Conservation (phyloP, 257 asterid species). For the Henckelia pumila region DNA sequence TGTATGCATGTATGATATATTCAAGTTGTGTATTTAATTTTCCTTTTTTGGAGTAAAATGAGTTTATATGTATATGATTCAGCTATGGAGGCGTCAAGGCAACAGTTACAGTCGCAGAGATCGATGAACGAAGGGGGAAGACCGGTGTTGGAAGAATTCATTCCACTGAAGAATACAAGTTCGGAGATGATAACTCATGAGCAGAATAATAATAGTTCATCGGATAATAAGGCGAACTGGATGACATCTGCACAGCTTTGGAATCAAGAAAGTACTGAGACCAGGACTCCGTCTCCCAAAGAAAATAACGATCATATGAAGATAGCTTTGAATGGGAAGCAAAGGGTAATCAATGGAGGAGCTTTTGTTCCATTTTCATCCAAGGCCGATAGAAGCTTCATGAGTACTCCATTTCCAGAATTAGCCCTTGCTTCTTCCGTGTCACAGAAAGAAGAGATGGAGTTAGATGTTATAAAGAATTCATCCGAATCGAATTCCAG, state of each 20-base stretch:
- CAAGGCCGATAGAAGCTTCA: conserved; percentile 33
- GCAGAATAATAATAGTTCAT: conserved; percentile 31
- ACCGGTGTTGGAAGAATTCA: conserved; percentile 87
- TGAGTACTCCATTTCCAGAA: conserved; percentile 54
- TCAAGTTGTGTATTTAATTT: background rate
- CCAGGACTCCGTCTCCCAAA: conserved; percentile 35
- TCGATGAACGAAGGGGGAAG: conserved; percentile 38
- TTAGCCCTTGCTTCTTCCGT: conserved; percentile 63
- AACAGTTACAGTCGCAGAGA: conserved; percentile 63
- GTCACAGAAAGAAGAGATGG: conserved; percentile 49
- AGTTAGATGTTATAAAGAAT: conserved; percentile 33
- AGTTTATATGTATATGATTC: conserved; percentile 6
- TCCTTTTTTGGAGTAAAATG: conserved; percentile 4
- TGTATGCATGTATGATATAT: too few relatives aligned
- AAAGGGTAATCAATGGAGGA: conserved; percentile 49
- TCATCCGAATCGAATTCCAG: conserved; percentile 32
- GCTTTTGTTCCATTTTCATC: conserved; percentile 60
- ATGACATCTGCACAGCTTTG: conserved; percentile 92
- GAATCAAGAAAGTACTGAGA: conserved; percentile 66
- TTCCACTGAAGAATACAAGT: conserved; percentile 53
- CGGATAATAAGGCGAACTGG: conserved; percentile 84
- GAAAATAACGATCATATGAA: conserved; percentile 40
- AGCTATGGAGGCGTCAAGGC: conserved; percentile 93
- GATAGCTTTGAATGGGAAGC: conserved; percentile 45
- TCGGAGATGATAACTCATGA: conserved; percentile 23